Base-by-base conservation (phyloP, 495 filamentous ascomycete species). In the Lasiosphaeria hispida region DNA sequence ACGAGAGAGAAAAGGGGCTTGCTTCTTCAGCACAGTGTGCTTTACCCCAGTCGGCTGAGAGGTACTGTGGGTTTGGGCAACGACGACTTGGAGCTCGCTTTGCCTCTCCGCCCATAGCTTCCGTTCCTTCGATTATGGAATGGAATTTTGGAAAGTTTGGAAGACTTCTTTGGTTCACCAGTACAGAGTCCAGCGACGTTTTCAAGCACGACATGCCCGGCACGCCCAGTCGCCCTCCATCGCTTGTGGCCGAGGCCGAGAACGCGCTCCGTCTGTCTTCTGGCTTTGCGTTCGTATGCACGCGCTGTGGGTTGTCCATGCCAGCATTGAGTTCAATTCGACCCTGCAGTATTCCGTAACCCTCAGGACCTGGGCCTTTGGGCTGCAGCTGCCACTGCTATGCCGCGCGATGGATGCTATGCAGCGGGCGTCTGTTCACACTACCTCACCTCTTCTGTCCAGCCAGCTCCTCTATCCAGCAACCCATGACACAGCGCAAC, bases 1-100 rank as follows among this genome's bases (percentile, higher is more conserved):
- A 55, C 42, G 42, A 55, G 53, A 47, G 40, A 37, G 8, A 23
- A 48, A 48, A 53, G 30, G 13, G 41, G 41, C 53, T 23, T 45
- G 42, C 45, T 37, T 34, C 41, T 55, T 19, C 53, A 55, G 36
- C 49, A 52, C 49, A 52, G 49, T 52, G 49, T 37, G 4, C 3
- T 15, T 47, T 17, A 47, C 43, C 43, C 43, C 30, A 10, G 43
- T 47, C 8, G 43, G 11, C 15, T 4, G 7, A 11, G 43, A 47
- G 43, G 17, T 23, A 47, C 30, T 47, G 10, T 30, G 23, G 23
- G 23, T 5, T 30, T 30, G 23, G 23, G 5, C 23, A 30, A 30
- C 23, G 23, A 30, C 23, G 23, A 30, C 23, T 30, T 2, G 23
- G 5, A 5, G 23, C 23, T 30, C 23, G 23, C 23, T 30, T 30